phyloP scores from a whole-genome alignment of 495 filamentous ascomycete species.

The Penicillium fimorum region DNA sequence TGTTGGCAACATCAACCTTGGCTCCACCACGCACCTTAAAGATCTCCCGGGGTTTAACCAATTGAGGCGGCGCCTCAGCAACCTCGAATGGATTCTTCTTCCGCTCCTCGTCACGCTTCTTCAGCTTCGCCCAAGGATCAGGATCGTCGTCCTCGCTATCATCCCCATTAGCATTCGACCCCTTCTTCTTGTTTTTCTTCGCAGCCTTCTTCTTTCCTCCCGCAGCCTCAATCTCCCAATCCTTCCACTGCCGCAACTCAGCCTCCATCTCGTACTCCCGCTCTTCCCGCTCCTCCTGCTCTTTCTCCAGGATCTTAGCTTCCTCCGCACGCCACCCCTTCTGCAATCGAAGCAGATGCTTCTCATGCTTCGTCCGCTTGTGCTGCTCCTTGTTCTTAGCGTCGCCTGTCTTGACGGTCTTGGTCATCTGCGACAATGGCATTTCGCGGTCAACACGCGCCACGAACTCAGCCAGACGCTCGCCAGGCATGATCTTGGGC shows the following conservation, averaged over 20 bases:
- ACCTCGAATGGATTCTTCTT: conserved; percentile 67
- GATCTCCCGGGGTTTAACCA: conserved; percentile 65
- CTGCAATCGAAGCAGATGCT: conserved; percentile 77
- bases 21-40: conserved; percentile 68
- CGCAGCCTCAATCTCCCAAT: conserved; percentile 49
- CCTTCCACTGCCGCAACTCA: conserved; percentile 44
- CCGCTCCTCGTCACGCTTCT: conserved; percentile 56
- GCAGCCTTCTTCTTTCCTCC: conserved; percentile 54
- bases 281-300: conserved; percentile 65
- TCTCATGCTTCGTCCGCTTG: conserved; percentile 77
- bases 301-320: conserved; percentile 59
- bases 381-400: conserved; percentile 48
- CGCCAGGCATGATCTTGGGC: conserved; percentile 75
- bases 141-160: conserved; percentile 48
- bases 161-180: conserved; percentile 39
- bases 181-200: conserved; percentile 39
- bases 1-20: conserved; percentile 66
- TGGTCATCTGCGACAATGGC: conserved; percentile 64
- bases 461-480: conserved; percentile 76
- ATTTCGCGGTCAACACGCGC: conserved; percentile 84
- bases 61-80: conserved; percentile 74
- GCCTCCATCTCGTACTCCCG: conserved; percentile 53
- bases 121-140: conserved; percentile 81
- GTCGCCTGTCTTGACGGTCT: conserved; percentile 27
- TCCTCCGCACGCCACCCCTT: conserved; percentile 76